phyloP scores from a whole-genome alignment of 257 asterid genomes.

The Anisodus tanguticus region DNA sequence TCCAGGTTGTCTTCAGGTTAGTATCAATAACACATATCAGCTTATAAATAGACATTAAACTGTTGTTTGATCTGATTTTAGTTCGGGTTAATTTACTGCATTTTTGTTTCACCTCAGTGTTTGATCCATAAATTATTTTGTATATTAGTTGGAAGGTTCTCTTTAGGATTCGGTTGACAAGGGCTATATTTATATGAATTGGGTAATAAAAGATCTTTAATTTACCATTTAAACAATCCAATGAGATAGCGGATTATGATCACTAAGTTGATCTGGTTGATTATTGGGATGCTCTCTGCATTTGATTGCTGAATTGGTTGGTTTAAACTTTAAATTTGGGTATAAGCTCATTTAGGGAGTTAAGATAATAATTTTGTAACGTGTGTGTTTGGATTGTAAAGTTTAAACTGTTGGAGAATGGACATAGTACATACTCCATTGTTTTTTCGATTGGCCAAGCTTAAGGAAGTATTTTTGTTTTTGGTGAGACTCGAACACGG shows the following conservation, averaged over 20 bases:
- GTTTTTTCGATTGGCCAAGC: background rate
- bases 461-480: background rate
- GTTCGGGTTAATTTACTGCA: background rate
- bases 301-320: constrained; percentile 26
- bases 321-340: background rate
- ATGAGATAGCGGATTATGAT: constrained; percentile 35
- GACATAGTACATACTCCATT: background rate
- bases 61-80: constrained; percentile 57
- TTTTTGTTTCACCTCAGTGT: constrained; percentile 8
- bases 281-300: background rate
- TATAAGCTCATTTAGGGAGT: constrained; percentile 10
- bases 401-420: background rate
- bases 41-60: background rate
- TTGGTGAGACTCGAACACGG: background rate
- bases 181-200: background rate
- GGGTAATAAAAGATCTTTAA: background rate
- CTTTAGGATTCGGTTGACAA: background rate
- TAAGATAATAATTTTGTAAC: background rate
- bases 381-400: background rate
- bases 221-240: constrained; percentile 27
- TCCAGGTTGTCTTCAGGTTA: constrained; percentile 85
- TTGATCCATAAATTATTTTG: background rate
- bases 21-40: constrained; percentile 17
- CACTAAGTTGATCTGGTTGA: constrained; percentile 28
- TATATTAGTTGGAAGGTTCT: too few species aligned